phyloP scores from a whole-genome alignment of 495 filamentous ascomycete species.

The Podospora pseudopauciseta region DNA sequence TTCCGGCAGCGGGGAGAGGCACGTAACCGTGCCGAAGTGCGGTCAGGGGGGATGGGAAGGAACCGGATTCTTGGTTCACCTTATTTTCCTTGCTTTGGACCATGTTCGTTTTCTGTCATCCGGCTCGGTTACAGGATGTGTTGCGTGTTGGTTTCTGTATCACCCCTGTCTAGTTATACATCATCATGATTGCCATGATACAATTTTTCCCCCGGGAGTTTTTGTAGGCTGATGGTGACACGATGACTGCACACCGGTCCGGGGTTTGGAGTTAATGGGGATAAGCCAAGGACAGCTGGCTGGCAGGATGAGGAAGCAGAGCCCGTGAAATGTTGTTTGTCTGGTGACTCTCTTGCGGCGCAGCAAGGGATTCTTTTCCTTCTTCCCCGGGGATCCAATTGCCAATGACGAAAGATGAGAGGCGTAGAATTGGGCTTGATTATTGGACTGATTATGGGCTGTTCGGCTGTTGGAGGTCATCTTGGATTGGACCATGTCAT shows the following conservation, averaged over 20 bases:
- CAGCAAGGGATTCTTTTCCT: neutral
- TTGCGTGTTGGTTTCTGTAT: too few relatives aligned
- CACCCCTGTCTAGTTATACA: neutral
- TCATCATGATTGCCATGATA: neutral
- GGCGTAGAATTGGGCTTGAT: neutral
- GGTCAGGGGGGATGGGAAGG: neutral
- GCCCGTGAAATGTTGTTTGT: neutral
- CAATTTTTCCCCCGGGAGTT: neutral
- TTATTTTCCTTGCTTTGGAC: neutral
- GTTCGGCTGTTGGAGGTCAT: neutral
- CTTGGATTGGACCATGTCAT: neutral
- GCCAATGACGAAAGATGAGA: neutral
- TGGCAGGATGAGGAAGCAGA: neutral
- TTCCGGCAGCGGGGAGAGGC: neutral
- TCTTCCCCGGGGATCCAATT: neutral
- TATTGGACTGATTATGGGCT: neutral
- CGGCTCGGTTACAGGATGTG: neutral
- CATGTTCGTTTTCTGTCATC: neutral
- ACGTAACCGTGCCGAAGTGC: neutral
- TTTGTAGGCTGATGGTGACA: constrained; percentile 4
- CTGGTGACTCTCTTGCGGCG: neutral
- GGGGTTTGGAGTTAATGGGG: neutral
- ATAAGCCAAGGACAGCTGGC: neutral
- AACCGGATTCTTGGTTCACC: neutral
- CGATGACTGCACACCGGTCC: neutral